Percentiles rank a stretch among this genome's conserved stretches.
Conservation (phyloP, 2,329 filamentous ascomycete species). For the Alternaria angustiovoidea region DNA sequence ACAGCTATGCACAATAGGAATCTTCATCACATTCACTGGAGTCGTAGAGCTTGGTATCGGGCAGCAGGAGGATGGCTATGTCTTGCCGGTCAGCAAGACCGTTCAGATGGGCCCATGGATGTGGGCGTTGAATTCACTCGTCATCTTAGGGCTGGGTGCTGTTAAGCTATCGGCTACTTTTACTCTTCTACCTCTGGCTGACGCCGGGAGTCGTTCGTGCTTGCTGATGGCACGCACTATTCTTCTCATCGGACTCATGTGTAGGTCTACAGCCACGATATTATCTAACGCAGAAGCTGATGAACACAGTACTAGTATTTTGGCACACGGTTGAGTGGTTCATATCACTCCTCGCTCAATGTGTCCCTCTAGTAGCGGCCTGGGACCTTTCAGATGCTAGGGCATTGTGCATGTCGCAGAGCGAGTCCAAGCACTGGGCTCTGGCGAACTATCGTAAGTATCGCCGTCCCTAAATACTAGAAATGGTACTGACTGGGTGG, state of each 20-base stretch:
- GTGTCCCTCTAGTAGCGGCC: slow-evolving; percentile 54
- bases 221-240: slow-evolving; percentile 27
- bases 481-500: neutral
- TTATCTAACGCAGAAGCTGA: slow-evolving; percentile 7
- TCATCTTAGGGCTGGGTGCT: slow-evolving; percentile 54
- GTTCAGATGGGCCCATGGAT: slow-evolving; percentile 13
- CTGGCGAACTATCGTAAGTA: slow-evolving; percentile 54
- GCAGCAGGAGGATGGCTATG: slow-evolving; percentile 40
- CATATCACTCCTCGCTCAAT: slow-evolving; percentile 57
- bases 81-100: slow-evolving; percentile 1
- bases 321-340: slow-evolving; percentile 54
- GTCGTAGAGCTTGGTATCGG: slow-evolving; percentile 51
- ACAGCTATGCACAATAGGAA: slow-evolving; percentile 10
- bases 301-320: slow-evolving; percentile 21
- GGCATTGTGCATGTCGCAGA: slow-evolving; percentile 36
- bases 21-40: slow-evolving; percentile 15
- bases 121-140: slow-evolving; percentile 35
- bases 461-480: no score
- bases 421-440: slow-evolving; percentile 56
- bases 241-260: slow-evolving; percentile 51
- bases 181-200: slow-evolving; percentile 55
- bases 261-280: slow-evolving; percentile 37
- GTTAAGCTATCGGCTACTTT: slow-evolving; percentile 59
- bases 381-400: slow-evolving; percentile 48
- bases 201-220: slow-evolving; percentile 47